phyloP scores from a whole-genome alignment of 139 green algal genomes.

The Volvox africanus region DNA sequence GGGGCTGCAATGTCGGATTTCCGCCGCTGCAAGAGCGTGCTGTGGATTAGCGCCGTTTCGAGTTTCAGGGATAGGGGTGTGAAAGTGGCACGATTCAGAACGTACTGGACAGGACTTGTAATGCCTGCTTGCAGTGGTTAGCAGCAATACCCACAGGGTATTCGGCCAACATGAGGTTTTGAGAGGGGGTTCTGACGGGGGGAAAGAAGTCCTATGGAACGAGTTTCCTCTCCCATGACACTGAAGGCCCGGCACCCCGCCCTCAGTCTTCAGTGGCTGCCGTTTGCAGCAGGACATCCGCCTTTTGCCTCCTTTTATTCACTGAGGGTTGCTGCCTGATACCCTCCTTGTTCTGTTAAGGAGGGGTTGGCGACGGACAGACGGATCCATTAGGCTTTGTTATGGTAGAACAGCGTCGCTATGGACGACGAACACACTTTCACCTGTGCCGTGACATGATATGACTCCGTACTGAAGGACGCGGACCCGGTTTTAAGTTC shows the following conservation, averaged over 20 bases:
- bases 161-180: background rate
- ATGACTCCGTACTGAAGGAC: conserved; percentile 10
- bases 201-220: background rate
- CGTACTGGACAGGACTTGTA: background rate
- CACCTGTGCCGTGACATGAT: conserved; percentile 1
- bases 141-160: background rate
- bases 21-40: conserved; percentile 18
- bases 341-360: background rate
- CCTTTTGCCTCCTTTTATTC: background rate
- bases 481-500: background rate
- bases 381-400: background rate
- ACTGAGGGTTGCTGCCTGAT: background rate
- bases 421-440: background rate
- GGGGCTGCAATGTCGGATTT: background rate
- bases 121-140: background rate
- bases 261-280: background rate
- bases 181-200: background rate
- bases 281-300: background rate
- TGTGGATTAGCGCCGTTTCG: background rate
- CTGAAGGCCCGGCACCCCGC: background rate
- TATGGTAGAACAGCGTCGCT: background rate
- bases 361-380: background rate
- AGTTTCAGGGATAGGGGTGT: background rate
- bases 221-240: background rate
- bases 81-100: background rate